These are phyloP conservation scores for Entomortierella chlamydospora DNA, from an alignment of 192 early-diverging fungal species.

Conservation along the genomic window DNA sequence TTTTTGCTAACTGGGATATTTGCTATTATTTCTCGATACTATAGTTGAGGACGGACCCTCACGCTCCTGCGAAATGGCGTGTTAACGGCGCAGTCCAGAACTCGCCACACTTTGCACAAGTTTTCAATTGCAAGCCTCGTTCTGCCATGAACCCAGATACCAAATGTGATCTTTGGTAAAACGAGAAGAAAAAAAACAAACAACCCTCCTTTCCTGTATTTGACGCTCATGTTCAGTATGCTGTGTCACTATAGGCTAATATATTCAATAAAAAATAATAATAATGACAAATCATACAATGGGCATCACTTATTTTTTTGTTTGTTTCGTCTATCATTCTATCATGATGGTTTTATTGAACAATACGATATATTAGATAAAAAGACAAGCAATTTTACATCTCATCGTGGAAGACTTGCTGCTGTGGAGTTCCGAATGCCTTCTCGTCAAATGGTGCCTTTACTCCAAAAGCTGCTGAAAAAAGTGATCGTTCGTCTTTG, in stretches of 20 bases:
- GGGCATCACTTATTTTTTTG: too few relatives aligned
- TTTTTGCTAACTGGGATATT: too few relatives aligned
- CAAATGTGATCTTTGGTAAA: conserved; percentile 67
- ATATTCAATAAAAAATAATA: too few relatives aligned
- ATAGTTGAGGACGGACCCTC: conserved; percentile 71
- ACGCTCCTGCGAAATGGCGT: conserved; percentile 72
- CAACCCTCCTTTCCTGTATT: too few relatives aligned
- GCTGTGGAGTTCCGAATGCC: neutral
- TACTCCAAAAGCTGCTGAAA: conserved; percentile 26
- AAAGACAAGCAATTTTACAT: conserved; percentile 17
- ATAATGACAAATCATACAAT: too few relatives aligned
- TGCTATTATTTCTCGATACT: too few relatives aligned
- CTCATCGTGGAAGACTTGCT: conserved; percentile 48
- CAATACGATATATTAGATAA: too few relatives aligned
- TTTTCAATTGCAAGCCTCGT: conserved; percentile 72
- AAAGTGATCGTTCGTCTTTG: conserved; percentile 29
- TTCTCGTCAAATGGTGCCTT: conserved; percentile 29
- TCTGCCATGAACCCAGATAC: conserved; percentile 74
- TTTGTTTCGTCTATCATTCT: neutral
- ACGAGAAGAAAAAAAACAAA: neutral
- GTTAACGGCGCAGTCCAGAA: conserved; percentile 82
- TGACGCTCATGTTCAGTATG: too few relatives aligned
- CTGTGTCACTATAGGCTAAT: too few relatives aligned
- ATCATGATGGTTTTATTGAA: too few relatives aligned
- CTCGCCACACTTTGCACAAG: conserved; percentile 75